These are phyloP conservation scores for Phytophthora vignae DNA, from an alignment of 352 stramenopile species.

Conservation along the genomic window DNA sequence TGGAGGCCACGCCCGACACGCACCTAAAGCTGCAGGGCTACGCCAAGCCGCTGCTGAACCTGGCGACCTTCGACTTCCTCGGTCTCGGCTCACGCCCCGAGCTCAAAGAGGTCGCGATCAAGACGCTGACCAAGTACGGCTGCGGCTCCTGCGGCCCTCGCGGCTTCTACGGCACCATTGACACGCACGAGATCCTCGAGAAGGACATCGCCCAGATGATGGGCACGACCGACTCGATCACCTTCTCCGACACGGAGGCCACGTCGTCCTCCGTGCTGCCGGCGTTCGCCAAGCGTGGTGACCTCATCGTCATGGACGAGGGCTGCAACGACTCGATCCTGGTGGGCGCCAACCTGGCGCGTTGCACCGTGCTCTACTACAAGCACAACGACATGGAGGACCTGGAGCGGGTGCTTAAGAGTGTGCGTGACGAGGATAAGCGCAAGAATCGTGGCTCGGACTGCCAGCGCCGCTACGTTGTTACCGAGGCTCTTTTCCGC, in stretches of 20 bases:
- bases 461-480: constrained; percentile 96
- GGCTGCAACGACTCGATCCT: constrained; percentile 96
- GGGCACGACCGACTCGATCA: constrained; percentile 94
- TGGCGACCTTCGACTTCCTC: constrained; percentile 97
- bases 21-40: constrained; percentile 85
- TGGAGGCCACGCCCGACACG: constrained; percentile 82
- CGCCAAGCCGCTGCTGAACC: constrained; percentile 90
- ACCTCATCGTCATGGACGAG: constrained; percentile 97
- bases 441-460: constrained; percentile 78
- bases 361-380: constrained; percentile 96
- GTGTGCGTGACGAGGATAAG: constrained; percentile 88
- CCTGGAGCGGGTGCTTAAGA: constrained; percentile 93
- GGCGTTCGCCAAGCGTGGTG: constrained; percentile 97
- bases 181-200: constrained; percentile 92
- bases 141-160: constrained; percentile 97
- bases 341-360: constrained; percentile 93
- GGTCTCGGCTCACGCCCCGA: constrained; percentile 86
- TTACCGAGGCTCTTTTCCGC: constrained; percentile 98
- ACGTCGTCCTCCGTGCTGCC: constrained; percentile 95
- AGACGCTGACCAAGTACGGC: constrained; percentile 96
- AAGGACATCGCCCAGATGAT: constrained; percentile 93
- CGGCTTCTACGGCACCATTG: constrained; percentile 99
- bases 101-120: constrained; percentile 90
- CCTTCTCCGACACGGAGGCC: constrained; percentile 97
- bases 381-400: constrained; percentile 99